Conservation (phyloP, 495 filamentous ascomycete species). For the Rusavskia elegans region DNA sequence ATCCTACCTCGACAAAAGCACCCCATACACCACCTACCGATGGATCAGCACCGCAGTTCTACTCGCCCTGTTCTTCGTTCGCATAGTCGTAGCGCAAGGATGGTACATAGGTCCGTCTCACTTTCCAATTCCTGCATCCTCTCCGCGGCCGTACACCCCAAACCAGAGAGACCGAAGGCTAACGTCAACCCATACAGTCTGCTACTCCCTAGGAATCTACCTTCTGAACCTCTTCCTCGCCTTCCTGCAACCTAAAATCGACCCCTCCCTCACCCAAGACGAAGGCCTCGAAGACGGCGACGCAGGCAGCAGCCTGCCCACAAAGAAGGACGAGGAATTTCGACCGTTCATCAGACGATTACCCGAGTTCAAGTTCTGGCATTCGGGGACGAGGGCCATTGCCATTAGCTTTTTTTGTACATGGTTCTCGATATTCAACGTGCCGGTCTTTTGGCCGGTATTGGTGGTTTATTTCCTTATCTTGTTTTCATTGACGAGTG, state of each 20-base stretch:
- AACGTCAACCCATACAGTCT: constrained; percentile 38
- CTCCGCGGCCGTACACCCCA: too few species aligned
- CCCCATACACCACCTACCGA: constrained; percentile 72
- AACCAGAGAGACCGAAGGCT: background rate
- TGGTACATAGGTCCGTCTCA: constrained; percentile 84
- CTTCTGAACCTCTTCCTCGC: constrained; percentile 98
- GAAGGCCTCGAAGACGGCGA: constrained; percentile 91
- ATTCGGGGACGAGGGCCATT: constrained; percentile 79
- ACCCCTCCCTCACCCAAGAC: constrained; percentile 89
- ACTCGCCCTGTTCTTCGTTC: constrained; percentile 66
- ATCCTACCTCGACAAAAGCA: constrained; percentile 81
- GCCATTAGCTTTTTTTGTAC: constrained; percentile 70
- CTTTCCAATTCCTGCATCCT: background rate
- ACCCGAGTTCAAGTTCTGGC: constrained; percentile 99
- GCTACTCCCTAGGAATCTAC: constrained; percentile 96
- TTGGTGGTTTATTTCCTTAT: constrained; percentile 98
- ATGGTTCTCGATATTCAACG: constrained; percentile 87
- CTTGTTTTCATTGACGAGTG: constrained; percentile 86
- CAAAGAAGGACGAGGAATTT: constrained; percentile 93
- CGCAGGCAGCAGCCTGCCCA: constrained; percentile 54
- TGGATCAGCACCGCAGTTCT: constrained; percentile 68
- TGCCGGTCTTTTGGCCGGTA: constrained; percentile 98
- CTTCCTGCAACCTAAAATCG: constrained; percentile 96
- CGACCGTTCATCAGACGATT: constrained; percentile 88
- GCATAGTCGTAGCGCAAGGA: constrained; percentile 81